These are phyloP conservation scores for Penicillium polonicum DNA, from an alignment of 2,329 filamentous ascomycete species.

Conservation along the genomic window DNA sequence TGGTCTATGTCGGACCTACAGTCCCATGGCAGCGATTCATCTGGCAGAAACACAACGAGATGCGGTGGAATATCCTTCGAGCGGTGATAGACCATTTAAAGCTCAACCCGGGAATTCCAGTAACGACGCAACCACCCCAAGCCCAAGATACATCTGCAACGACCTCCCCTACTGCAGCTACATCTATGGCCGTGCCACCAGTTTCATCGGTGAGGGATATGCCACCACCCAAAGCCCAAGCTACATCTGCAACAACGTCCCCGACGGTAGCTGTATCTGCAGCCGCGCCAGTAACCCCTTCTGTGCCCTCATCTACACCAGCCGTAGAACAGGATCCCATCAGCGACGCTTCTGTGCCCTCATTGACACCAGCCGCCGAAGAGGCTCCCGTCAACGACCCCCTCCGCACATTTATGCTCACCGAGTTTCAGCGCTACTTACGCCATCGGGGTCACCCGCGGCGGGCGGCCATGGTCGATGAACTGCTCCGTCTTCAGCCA, in stretches of 20 bases:
- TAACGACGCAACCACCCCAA: not conserved
- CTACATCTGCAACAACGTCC: not conserved
- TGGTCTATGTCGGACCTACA: constrained; percentile 28
- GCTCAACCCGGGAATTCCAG: constrained; percentile 1
- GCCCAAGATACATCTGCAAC: not conserved
- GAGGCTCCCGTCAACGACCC: not conserved
- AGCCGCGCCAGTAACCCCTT: not conserved
- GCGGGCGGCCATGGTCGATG: not conserved
- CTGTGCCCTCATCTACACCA: too few relatives aligned
- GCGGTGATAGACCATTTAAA: constrained; percentile 7
- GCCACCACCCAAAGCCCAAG: not conserved
- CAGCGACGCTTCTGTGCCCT: not conserved
- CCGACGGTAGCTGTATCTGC: not conserved
- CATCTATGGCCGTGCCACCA: not conserved
- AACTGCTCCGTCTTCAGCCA: not conserved
- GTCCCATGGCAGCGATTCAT: constrained; percentile 12
- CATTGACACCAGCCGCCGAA: not conserved
- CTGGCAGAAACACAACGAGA: constrained; percentile 14
- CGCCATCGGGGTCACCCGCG: not conserved
- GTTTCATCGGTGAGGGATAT: too few relatives aligned
- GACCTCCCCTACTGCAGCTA: not conserved
- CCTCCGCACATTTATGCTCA: not conserved
- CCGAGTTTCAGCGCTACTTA: not conserved
- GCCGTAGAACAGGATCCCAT: not conserved
- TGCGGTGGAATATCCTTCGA: constrained; percentile 7